phyloP scores from a whole-genome alignment of 768 basidiomycete species.

The Lactarius deliciosus region DNA sequence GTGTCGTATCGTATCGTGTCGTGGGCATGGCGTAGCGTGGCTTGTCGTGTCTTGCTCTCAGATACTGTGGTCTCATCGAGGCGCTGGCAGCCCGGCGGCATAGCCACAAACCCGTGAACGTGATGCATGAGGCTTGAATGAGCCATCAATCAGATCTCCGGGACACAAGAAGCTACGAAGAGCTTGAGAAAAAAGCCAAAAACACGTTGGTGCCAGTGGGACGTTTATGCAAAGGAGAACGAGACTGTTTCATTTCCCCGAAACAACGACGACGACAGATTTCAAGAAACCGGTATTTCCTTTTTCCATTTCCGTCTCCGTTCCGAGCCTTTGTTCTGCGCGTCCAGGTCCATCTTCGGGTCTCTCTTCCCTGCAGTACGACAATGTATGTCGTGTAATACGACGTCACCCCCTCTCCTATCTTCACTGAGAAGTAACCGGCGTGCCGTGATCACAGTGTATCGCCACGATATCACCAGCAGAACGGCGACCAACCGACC shows the following conservation, averaged over 20 bases:
- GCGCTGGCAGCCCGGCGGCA: background rate
- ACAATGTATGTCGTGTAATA: background rate
- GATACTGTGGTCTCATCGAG: background rate
- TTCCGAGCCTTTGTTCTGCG: background rate
- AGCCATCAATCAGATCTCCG: background rate
- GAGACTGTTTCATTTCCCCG: background rate
- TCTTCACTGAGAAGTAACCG: conserved; percentile 1
- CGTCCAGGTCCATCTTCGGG: background rate
- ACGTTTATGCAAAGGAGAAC: background rate
- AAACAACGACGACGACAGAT: background rate
- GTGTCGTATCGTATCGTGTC: background rate
- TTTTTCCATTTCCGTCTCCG: background rate
- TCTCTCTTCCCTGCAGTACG: background rate
- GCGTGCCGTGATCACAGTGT: background rate
- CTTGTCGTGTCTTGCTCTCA: background rate
- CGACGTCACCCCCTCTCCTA: background rate
- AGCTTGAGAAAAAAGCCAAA: conserved; percentile 2
- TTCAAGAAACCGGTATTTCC: background rate
- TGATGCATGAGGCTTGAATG: background rate
- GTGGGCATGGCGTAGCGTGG: background rate
- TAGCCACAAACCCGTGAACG: background rate
- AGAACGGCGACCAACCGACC: too few relatives aligned
- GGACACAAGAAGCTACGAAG: background rate
- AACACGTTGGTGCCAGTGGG: background rate
- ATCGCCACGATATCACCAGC: background rate